Conservation (phyloP, 805 yeast genomes). For the Clavispora santaluciae region DNA sequence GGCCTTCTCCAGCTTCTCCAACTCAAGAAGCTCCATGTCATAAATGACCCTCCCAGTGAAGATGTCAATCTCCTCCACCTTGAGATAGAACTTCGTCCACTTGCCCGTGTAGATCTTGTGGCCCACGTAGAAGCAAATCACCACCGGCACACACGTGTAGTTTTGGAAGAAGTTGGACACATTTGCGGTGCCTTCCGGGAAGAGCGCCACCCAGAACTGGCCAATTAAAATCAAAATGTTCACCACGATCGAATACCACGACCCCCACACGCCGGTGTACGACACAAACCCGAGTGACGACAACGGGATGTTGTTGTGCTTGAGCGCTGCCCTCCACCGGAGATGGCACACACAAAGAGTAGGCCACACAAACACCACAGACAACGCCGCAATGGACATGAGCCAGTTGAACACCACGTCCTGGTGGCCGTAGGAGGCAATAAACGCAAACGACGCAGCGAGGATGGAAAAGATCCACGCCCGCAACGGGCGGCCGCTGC, state of each 20-base stretch:
- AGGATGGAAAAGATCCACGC: slow-evolving; percentile 21
- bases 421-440: slow-evolving; percentile 30
- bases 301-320: slow-evolving; percentile 18
- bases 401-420: slow-evolving; percentile 30
- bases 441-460: slow-evolving; percentile 21
- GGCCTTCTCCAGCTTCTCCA: slow-evolving; percentile 20
- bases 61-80: slow-evolving; percentile 20
- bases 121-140: slow-evolving; percentile 18
- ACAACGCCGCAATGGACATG: slow-evolving; percentile 25
- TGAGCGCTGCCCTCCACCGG: slow-evolving; percentile 27
- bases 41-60: slow-evolving; percentile 18
- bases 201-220: slow-evolving; percentile 43
- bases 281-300: slow-evolving; percentile 24
- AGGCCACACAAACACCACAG: slow-evolving; percentile 24
- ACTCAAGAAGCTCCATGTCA: slow-evolving; percentile 21
- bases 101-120: slow-evolving; percentile 21
- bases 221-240: slow-evolving; percentile 35
- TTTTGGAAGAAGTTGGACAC: slow-evolving; percentile 26
- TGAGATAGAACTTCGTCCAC: slow-evolving; percentile 19
- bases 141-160: slow-evolving; percentile 22
- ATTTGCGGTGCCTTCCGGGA: slow-evolving; percentile 24
- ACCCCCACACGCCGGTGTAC: slow-evolving; percentile 39
- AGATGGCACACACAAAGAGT: slow-evolving; percentile 24
- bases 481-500: slow-evolving; percentile 24
- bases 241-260: slow-evolving; percentile 27